Evolutionary conservation across 1,284 basidiomycete genomes (phyloP), one percentile per base, ranked within the genome.

Genomic region (Trametes sp.): DNA sequence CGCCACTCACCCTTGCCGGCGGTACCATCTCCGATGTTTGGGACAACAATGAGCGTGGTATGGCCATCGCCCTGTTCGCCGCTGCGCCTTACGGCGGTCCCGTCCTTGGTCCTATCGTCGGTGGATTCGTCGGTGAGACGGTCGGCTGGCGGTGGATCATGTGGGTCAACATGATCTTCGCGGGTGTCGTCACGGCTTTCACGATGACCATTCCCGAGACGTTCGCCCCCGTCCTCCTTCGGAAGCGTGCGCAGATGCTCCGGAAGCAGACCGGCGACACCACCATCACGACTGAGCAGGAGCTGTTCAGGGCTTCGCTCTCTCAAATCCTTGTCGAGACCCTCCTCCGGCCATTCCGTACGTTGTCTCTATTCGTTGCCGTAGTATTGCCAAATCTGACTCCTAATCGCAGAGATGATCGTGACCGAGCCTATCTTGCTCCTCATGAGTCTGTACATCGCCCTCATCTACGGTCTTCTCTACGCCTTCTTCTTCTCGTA

Each of bases 21-120:
- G 88, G 84, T 53, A 77, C 88, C 1, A 86, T 92, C 49, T 86
- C 87, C 1, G 89, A 91, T 69, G 81, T 92, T 4, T 89, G 86
- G 87, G 78, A 80, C 54, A 83, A 86, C n/a, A 81, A 78, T 42
- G 82, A 81, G 35, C 82, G 88, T 63, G 88, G 88, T 4, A 77
- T 81, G 11, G 85, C 88, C 0, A 85, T 84, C 28, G 85, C 84
- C 42, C 65, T 91, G 23, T 90, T 90, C 70, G 82, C 85, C 1
- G 83, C 85, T 2, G 82, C 83, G 33, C 85, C 88, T 1, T 92
- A 91, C 73, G 74, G 87, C 2, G 89, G 89, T 5, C 87, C 89
- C 10, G 86, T 87, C 0, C 73, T 89, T 19, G 88, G 87, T 26
- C 84, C 87, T n/a, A 81, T 90, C 21, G 79, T 85, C 26, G 75